A percentile compares a stretch with the other conserved stretches of the same genome.
Conservation (phyloP, 2,329 filamentous ascomycete species). For the Botryosphaeria agaves region DNA sequence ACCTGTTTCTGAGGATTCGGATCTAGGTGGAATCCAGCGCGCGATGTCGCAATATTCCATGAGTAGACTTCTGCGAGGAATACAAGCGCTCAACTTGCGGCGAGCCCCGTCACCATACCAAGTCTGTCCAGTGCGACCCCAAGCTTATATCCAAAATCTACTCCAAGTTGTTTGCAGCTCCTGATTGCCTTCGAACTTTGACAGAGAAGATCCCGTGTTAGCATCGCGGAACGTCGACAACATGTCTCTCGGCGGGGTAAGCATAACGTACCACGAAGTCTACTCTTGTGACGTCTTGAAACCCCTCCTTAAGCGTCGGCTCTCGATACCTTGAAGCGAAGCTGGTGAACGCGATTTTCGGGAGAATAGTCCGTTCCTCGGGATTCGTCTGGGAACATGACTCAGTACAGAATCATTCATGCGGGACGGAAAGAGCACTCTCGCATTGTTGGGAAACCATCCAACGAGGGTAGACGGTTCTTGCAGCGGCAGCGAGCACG, state of each 20-base stretch:
- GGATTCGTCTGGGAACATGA: constrained; percentile 52
- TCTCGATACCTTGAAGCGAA: constrained; percentile 58
- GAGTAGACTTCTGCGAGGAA: too few species aligned
- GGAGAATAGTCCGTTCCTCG: constrained; percentile 56
- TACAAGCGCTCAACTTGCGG: too few species aligned
- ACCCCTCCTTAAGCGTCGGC: constrained; percentile 61
- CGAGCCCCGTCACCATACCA: too few species aligned
- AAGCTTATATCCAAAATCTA: constrained; percentile 63
- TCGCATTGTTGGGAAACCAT: constrained; percentile 3
- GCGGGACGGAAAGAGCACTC: too few species aligned
- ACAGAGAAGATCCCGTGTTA: constrained; percentile 2
- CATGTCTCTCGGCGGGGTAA: constrained; percentile 1
- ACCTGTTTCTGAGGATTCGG: too few species aligned
- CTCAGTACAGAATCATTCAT: not conserved
- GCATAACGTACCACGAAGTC: constrained; percentile 44
- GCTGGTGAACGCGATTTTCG: constrained; percentile 61
- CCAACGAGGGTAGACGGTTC: not conserved
- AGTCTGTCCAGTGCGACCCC: too few species aligned
- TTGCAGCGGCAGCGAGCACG: too few species aligned
- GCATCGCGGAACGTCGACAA: too few species aligned
- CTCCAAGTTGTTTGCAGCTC: constrained; percentile 57
- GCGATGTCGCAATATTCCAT: too few species aligned
- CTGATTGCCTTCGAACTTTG: constrained; percentile 47
- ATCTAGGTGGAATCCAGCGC: too few species aligned
- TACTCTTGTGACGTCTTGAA: constrained; percentile 58